Conservation (phyloP, 2,329 filamentous ascomycete species). For the Colletotrichum filicis region DNA sequence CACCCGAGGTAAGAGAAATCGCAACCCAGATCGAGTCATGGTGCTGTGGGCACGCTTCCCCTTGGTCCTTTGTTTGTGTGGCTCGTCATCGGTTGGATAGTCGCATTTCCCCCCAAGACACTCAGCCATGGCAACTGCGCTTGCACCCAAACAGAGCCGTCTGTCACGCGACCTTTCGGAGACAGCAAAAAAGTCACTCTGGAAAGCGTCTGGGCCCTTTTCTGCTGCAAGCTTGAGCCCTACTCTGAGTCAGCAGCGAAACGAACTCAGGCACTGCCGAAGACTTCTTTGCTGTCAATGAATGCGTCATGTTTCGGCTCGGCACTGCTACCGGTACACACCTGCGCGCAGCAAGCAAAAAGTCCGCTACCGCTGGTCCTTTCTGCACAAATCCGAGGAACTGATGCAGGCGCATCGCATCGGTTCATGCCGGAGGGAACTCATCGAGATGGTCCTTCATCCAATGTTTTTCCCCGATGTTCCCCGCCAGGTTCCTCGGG, state of each 20-base stretch:
- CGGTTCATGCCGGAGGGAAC: background rate
- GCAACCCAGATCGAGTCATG: conserved; percentile 21
- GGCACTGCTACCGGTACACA: background rate
- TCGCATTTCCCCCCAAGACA: background rate
- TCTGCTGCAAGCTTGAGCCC: background rate
- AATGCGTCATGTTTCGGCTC: conserved; percentile 32
- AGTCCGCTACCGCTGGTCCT: background rate
- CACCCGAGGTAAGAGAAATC: conserved; percentile 80
- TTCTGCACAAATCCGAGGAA: background rate
- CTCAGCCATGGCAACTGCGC: background rate
- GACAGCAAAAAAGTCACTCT: background rate
- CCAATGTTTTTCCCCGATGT: background rate
- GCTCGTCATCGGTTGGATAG: background rate
- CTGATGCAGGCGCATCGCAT: background rate
- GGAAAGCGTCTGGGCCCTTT: background rate
- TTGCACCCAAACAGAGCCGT: background rate
- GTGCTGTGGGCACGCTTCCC: conserved; percentile 21
- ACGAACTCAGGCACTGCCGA: background rate
- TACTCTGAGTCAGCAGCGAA: background rate
- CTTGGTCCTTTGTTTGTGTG: conserved; percentile 25
- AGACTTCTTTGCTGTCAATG: background rate
- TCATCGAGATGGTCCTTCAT: conserved; percentile 22
- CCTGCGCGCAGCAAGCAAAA: background rate
- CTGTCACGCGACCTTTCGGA: conserved; percentile 17
- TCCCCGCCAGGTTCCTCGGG: background rate